These are phyloP conservation scores for Bigelowiella natans DNA, from an alignment of 78 protist genomes.

Conservation along the genomic window DNA sequence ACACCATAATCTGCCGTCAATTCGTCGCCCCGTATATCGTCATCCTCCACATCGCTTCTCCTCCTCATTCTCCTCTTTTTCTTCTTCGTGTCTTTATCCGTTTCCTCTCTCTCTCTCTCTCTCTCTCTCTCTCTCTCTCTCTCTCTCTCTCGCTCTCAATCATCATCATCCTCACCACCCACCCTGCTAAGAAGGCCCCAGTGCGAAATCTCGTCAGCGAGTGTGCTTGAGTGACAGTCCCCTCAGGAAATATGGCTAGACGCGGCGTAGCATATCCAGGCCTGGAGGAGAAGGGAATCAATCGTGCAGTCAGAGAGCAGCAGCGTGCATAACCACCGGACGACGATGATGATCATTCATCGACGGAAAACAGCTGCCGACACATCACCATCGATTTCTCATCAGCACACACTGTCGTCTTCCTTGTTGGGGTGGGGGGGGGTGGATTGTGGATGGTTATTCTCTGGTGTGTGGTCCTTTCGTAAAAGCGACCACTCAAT, in stretches of 20 bases:
- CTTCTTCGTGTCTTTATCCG: not conserved
- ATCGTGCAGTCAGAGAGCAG: too few relatives aligned
- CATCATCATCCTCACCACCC: not conserved
- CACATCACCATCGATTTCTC: too few relatives aligned
- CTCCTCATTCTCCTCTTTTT: not conserved
- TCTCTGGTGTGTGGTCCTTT: too few relatives aligned
- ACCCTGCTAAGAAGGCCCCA: not conserved
- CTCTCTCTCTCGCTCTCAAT: not conserved
- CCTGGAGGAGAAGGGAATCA: not conserved
- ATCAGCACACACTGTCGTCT: too few relatives aligned
- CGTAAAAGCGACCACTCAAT: too few relatives aligned
- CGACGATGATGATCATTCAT: too few relatives aligned
- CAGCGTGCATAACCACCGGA: too few relatives aligned
- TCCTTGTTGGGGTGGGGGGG: too few relatives aligned
- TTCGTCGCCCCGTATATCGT: not conserved
- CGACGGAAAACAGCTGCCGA: too few relatives aligned
- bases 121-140: not conserved
- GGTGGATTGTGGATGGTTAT: too few relatives aligned
- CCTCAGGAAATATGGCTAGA: not conserved
- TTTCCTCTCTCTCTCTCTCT: not conserved
- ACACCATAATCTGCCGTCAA: not conserved
- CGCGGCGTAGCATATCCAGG: not conserved
- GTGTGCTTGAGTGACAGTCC: not conserved
- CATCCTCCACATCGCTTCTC: not conserved
- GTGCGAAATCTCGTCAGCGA: not conserved